Conservation (phyloP, 495 filamentous ascomycete species). For the Xylaria longipes region DNA sequence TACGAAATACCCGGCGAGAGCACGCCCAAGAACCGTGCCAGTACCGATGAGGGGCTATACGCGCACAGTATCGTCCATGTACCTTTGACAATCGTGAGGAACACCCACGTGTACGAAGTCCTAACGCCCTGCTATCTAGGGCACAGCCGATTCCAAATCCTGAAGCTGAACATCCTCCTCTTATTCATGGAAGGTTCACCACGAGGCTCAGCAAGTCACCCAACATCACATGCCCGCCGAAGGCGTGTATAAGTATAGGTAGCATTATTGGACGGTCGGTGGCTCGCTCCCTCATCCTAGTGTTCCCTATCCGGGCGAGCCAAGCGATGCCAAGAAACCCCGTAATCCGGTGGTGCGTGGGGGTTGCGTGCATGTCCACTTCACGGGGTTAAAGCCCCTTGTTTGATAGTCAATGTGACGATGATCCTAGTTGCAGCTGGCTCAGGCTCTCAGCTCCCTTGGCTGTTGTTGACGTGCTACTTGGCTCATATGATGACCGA, state of each 20-base stretch:
- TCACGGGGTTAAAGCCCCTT: slow-evolving; percentile 16
- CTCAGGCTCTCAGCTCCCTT: slow-evolving; percentile 18
- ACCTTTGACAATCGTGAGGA: slow-evolving; percentile 2
- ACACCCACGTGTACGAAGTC: background rate
- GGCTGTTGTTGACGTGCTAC: slow-evolving; percentile 7
- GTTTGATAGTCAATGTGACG: slow-evolving; percentile 24
- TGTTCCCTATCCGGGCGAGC: slow-evolving; percentile 3
- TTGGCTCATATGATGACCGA: background rate
- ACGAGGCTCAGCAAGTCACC: slow-evolving; percentile 11
- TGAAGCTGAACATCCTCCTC: slow-evolving; percentile 12
- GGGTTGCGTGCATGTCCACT: slow-evolving; percentile 19
- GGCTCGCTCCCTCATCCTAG: slow-evolving; percentile 5
- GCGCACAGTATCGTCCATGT: slow-evolving; percentile 18
- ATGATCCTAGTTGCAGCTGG: slow-evolving; percentile 19
- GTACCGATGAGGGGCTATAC: background rate
- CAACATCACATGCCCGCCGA: background rate
- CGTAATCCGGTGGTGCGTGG: slow-evolving; percentile 26
- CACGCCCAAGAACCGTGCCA: background rate
- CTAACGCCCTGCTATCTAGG: slow-evolving; percentile 15
- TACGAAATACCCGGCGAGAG: slow-evolving; percentile 1
- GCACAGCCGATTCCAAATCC: slow-evolving; percentile 23
- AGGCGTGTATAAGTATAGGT: background rate
- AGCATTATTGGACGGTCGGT: slow-evolving; percentile 10
- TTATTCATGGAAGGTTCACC: background rate
- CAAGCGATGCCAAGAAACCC: slow-evolving; percentile 26